phyloP scores from a whole-genome alignment of 2,329 filamentous ascomycete genomes.

The Decorospora gaudefroyi region DNA sequence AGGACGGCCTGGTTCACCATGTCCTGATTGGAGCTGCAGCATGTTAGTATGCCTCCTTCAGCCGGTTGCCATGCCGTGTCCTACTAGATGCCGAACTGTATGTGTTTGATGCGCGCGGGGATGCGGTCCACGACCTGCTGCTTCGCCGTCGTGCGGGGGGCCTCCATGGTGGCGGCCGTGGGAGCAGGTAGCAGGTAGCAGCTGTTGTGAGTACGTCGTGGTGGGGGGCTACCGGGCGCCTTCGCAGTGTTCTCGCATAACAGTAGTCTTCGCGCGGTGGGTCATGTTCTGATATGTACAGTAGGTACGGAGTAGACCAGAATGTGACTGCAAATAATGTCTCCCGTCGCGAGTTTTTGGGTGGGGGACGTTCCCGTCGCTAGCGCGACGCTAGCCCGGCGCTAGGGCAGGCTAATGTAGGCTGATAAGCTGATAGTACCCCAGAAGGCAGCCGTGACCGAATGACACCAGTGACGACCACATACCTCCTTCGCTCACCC shows the following conservation, averaged over 20 bases:
- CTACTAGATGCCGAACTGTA: conserved; percentile 92
- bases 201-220: neutral
- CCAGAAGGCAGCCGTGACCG: conserved; percentile 19
- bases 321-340: conserved; percentile 5
- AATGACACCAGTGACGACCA: conserved; percentile 9
- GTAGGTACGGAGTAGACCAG: no score
- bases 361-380: conserved; percentile 26
- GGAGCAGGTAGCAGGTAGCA: neutral
- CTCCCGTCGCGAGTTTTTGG: conserved; percentile 29
- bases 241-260: conserved; percentile 19
- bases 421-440: conserved; percentile 32
- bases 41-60: conserved; percentile 21
- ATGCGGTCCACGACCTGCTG: conserved; percentile 86
- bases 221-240: conserved; percentile 22
- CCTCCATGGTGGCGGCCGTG: conserved; percentile 25
- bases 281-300: conserved; percentile 31
- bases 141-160: conserved; percentile 60
- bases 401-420: conserved; percentile 18
- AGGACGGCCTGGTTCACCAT: conserved; percentile 95
- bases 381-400: neutral
- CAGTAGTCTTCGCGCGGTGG: conserved; percentile 29
- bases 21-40: conserved; percentile 77
- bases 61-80: conserved; percentile 4
- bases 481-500: conserved; percentile 7
- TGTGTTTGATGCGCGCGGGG: conserved; percentile 87